phyloP scores from a whole-genome alignment of 2,329 filamentous ascomycete genomes.

The Curvularia hawaiiensis region DNA sequence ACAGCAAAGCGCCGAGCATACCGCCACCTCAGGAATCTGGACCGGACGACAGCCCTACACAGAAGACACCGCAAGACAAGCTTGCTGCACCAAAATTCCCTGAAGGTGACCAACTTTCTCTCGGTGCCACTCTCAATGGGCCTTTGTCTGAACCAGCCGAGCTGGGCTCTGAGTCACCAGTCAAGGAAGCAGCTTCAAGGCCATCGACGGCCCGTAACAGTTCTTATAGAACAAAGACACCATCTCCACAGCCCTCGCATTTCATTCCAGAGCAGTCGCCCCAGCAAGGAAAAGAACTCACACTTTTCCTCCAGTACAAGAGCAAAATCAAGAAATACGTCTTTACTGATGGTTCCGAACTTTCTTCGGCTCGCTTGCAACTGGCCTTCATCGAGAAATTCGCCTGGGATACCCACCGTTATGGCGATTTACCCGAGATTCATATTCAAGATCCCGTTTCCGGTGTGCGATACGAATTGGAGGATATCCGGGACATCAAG shows the following conservation, averaged over 20 bases:
- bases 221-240: slow-evolving; percentile 43
- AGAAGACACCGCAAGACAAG: slow-evolving; percentile 71
- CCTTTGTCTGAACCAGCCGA: slow-evolving; percentile 43
- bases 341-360: slow-evolving; percentile 79
- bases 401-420: slow-evolving; percentile 96
- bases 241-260: slow-evolving; percentile 50
- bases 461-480: slow-evolving; percentile 93
- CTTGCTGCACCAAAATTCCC: slow-evolving; percentile 51
- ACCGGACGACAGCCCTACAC: slow-evolving; percentile 41
- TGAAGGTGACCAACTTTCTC: slow-evolving; percentile 34
- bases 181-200: slow-evolving; percentile 29
- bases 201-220: slow-evolving; percentile 33
- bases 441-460: slow-evolving; percentile 97
- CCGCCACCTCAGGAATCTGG: slow-evolving; percentile 40
- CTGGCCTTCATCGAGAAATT: slow-evolving; percentile 99
- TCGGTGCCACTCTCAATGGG: slow-evolving; percentile 45
- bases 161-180: slow-evolving; percentile 30
- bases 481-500: slow-evolving; percentile 91
- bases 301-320: slow-evolving; percentile 94
- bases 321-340: slow-evolving; percentile 97
- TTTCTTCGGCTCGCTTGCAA: slow-evolving; percentile 87
- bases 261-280: slow-evolving; percentile 65
- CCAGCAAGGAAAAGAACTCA: slow-evolving; percentile 82
- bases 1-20: slow-evolving; percentile 45
- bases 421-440: slow-evolving; percentile 94